A percentile compares a stretch with the other conserved stretches of the same genome.
Conservation (phyloP, 2,329 filamentous ascomycete species). For the Fusarium anthophilum region DNA sequence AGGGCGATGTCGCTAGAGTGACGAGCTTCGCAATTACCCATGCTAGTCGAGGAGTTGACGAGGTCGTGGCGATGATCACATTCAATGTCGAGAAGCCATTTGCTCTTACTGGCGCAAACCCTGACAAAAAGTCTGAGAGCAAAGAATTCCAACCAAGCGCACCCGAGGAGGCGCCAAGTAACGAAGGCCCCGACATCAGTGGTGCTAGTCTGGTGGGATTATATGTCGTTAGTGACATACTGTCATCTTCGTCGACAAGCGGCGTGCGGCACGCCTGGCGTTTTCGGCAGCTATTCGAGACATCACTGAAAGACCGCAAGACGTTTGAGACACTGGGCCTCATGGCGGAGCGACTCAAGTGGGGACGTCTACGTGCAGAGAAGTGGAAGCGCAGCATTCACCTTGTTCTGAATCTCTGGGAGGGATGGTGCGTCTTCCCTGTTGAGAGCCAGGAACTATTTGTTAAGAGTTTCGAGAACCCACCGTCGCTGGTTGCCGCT, state of each 20-base stretch:
- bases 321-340: constrained; percentile 80
- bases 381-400: constrained; percentile 85
- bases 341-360: constrained; percentile 75
- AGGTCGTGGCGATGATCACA: constrained; percentile 89
- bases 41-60: constrained; percentile 83
- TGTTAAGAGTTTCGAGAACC: constrained; percentile 74
- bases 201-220: constrained; percentile 81
- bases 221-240: constrained; percentile 80
- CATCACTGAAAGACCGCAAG: constrained; percentile 71
- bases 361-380: constrained; percentile 84
- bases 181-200: constrained; percentile 68
- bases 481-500: constrained; percentile 57
- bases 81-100: constrained; percentile 84
- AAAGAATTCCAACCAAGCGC: constrained; percentile 44
- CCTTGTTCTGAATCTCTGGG: constrained; percentile 75
- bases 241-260: constrained; percentile 79
- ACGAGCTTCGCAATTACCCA: constrained; percentile 91
- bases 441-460: constrained; percentile 78
- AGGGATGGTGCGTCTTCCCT: constrained; percentile 77
- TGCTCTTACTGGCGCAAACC: constrained; percentile 75
- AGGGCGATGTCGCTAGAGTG: constrained; percentile 86
- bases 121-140: constrained; percentile 55
- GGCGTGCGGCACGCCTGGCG: constrained; percentile 87
- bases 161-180: constrained; percentile 52
- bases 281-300: constrained; percentile 83